These are phyloP conservation scores for Chloris gayana DNA, from an alignment of 176 grass and related monocot genomes.

Conservation along the genomic window DNA sequence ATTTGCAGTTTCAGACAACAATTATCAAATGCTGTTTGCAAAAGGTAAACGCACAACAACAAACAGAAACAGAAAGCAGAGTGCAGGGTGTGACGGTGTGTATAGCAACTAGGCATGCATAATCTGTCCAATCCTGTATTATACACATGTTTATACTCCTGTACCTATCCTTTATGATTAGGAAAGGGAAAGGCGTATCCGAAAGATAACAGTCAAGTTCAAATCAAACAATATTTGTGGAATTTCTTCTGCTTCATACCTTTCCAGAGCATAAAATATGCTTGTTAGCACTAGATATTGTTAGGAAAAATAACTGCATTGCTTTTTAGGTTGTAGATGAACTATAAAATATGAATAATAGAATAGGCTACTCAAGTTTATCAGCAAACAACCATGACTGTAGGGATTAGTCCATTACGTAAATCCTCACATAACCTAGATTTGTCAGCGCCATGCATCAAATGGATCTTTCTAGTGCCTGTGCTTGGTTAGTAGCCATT, in stretches of 20 bases:
- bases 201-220: neutral
- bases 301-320: neutral
- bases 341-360: neutral
- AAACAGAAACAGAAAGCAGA: neutral
- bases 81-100: too few species aligned
- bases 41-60: neutral
- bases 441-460: neutral
- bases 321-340: neutral
- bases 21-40: neutral
- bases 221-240: neutral
- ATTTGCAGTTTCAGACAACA: neutral
- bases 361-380: neutral
- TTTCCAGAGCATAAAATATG: neutral
- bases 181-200: neutral
- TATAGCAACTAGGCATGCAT: neutral
- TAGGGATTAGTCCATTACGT: neutral
- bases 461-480: neutral
- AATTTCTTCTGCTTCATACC: neutral
- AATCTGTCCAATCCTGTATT: neutral
- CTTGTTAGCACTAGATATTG: neutral
- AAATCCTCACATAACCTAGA: neutral
- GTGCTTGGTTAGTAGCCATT: too few species aligned
- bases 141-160: neutral
- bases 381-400: neutral
- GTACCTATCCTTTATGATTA: neutral